phyloP scores from a whole-genome alignment of 495 filamentous ascomycete species.

The Xylaria intraflava region DNA sequence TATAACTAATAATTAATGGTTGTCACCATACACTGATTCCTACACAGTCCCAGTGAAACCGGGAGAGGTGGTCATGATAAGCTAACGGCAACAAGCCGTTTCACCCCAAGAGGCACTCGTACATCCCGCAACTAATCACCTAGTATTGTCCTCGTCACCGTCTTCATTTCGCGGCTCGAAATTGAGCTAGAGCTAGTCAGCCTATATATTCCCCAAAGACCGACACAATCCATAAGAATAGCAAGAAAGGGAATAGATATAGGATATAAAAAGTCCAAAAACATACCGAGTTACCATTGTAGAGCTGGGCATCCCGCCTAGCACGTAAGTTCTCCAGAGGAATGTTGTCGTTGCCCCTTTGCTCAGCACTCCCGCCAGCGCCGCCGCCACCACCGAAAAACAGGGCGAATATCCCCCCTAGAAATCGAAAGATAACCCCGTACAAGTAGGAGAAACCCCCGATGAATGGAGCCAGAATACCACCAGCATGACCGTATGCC shows the following conservation, averaged over 20 bases:
- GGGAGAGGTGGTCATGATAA: no score
- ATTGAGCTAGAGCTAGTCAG: conserved; percentile 50
- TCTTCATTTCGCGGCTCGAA: conserved; percentile 65
- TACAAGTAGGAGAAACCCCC: conserved; percentile 52
- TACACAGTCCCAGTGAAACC: no score
- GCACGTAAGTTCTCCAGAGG: conserved; percentile 9
- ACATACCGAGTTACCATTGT: conserved; percentile 84
- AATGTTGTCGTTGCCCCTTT: not conserved
- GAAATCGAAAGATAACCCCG: conserved; percentile 32
- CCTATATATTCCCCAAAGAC: not conserved
- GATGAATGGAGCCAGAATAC: conserved; percentile 34
- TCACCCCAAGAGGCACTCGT: not conserved
- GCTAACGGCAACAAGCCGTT: not conserved
- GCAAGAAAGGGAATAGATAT: not conserved
- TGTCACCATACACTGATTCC: no score
- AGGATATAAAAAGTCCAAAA: not conserved
- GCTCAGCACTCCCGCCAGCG: conserved; percentile 6
- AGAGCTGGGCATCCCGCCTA: conserved; percentile 56
- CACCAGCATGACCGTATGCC: conserved; percentile 46
- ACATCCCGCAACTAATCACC: not conserved
- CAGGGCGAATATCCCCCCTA: conserved; percentile 22
- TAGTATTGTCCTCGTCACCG: conserved; percentile 23
- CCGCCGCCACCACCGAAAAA: conserved; percentile 23
- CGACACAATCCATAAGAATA: not conserved
- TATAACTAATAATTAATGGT: no score